These are phyloP conservation scores for Geopyxis carbonaria DNA, from an alignment of 495 filamentous ascomycete species.

Conservation along the genomic window DNA sequence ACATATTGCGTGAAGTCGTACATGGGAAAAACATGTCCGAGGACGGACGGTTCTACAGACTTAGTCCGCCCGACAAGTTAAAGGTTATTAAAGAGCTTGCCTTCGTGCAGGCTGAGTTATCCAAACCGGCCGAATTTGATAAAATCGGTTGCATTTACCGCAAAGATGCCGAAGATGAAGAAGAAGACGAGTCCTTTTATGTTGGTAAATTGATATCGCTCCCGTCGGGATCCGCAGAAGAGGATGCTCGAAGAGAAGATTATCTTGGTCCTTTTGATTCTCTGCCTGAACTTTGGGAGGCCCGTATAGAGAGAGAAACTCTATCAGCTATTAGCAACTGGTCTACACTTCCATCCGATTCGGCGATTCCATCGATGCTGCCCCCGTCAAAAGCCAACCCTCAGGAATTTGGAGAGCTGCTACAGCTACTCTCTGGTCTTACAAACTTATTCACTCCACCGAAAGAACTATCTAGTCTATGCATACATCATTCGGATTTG, in stretches of 20 bases:
- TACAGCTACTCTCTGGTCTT: conserved; percentile 19
- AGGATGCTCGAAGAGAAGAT: conserved; percentile 1
- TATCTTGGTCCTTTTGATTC: conserved; percentile 16
- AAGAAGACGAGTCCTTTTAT: conserved; percentile 14
- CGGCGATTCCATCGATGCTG: conserved; percentile 16
- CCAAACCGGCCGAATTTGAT: conserved; percentile 23
- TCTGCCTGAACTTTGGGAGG: conserved; percentile 21
- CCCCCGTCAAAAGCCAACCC: conserved; percentile 20
- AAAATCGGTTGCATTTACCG: conserved; percentile 24
- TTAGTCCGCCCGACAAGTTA: conserved; percentile 16
- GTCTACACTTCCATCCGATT: conserved; percentile 20
- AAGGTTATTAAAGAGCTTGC: conserved; percentile 23
- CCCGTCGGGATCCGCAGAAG: conserved; percentile 2
- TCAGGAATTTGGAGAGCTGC: conserved; percentile 21
- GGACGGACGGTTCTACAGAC: conserved; percentile 21
- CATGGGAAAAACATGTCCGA: conserved; percentile 22
- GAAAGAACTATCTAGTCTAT: conserved; percentile 20
- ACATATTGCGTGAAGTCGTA: conserved; percentile 23
- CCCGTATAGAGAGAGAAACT: conserved; percentile 20
- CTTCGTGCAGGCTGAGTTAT: conserved; percentile 22
- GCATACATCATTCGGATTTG: conserved; percentile 25
- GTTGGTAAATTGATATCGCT: conserved; percentile 17
- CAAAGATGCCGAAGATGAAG: background rate
- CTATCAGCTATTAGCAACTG: conserved; percentile 20
- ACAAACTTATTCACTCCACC: conserved; percentile 20